Evolutionary conservation across 495 filamentous ascomycete genomes (phyloP).

Genomic region (Lasiosphaeris hirsuta): DNA sequence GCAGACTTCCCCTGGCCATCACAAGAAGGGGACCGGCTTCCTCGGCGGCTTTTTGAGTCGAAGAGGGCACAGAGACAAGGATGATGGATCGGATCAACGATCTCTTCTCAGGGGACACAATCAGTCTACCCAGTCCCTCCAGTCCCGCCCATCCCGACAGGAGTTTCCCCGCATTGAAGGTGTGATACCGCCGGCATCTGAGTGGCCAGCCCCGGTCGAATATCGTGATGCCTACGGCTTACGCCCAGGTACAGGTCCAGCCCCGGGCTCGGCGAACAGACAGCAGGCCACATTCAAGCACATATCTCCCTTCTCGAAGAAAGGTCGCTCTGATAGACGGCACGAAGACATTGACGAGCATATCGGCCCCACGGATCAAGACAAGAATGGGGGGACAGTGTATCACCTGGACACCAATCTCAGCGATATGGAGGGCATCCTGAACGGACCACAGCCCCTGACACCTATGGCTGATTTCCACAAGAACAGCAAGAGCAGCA

Average conservation of each 20-base stretch:
- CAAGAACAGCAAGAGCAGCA: slow-evolving; percentile 20
- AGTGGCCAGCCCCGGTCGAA: slow-evolving; percentile 36
- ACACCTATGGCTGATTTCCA: slow-evolving; percentile 59
- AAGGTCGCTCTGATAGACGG: slow-evolving; percentile 34
- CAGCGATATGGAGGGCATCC: slow-evolving; percentile 76
- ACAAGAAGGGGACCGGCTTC: slow-evolving; percentile 56
- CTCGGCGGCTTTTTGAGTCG: slow-evolving; percentile 57
- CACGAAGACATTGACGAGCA: slow-evolving; percentile 48
- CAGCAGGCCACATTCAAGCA: slow-evolving; percentile 60
- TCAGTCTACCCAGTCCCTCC: slow-evolving; percentile 51
- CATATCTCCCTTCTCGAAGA: slow-evolving; percentile 50
- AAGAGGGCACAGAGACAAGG: slow-evolving; percentile 54
- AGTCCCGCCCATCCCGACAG: slow-evolving; percentile 43
- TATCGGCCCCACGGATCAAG: slow-evolving; percentile 43
- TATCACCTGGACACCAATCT: slow-evolving; percentile 83
- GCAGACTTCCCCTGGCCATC: slow-evolving; percentile 56
- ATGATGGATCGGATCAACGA: slow-evolving; percentile 40
- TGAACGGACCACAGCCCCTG: slow-evolving; percentile 60
- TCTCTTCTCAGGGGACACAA: slow-evolving; percentile 51
- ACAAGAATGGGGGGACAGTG: slow-evolving; percentile 39
- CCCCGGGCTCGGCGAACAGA: slow-evolving; percentile 13
- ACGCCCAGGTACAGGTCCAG: slow-evolving; percentile 22
- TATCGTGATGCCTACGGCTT: slow-evolving; percentile 33
- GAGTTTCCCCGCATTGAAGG: slow-evolving; percentile 49
- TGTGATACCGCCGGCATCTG: slow-evolving; percentile 43